Base-by-base conservation (phyloP, 2,329 filamentous ascomycete genomes). In the Microsporum canis region DNA sequence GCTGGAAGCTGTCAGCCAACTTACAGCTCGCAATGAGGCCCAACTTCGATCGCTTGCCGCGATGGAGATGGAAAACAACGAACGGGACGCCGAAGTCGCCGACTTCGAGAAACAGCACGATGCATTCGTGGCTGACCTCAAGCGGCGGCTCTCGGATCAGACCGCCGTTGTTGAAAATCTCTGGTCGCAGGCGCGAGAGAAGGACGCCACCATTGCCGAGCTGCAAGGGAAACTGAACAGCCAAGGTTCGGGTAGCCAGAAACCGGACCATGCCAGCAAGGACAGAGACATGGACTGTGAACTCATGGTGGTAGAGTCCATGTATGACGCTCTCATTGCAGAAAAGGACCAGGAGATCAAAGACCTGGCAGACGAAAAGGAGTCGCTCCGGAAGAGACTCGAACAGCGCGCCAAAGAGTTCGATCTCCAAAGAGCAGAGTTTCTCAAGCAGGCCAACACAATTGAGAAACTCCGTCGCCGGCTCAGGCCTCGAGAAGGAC, bases 21-120 rank as follows among this genome's bases (percentile, higher is more conserved):
- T 57, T 14, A 34, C 7, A n/a, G 55, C 34, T 5, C 33, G 31
- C 12, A 39, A 39, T 5, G 34, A 31, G 29, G 55, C 3, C 29
- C 34, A 57, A 43, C 17, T 43, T 39, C 55, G 23, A 33, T 23
- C 55, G n/a, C 39, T 57, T 39, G 55, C 55, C 17, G 27, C 55
- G 5, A 34, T 57, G 34, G 34, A 57, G 33, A 29, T 43, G 55
- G 34, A 57, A 57, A 39, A 33, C 34, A 39, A 33, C 23, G 45
- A 61, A 38, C 38, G 55, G 36, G 45, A 57, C 23, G 23, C 61
- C 47, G 55, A 39, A n/a, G 55, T n/a, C 12, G 31, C 14, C 14
- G 55, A 57, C 23, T 33, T 57, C 7, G 17, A 43, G 55, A 57
- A 57, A 29, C 34, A 57, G 55, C 38, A 57, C 55, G 38, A 43